Base-by-base conservation (phyloP, 2,329 filamentous ascomycete genomes). In the Sporothrix protearum region DNA sequence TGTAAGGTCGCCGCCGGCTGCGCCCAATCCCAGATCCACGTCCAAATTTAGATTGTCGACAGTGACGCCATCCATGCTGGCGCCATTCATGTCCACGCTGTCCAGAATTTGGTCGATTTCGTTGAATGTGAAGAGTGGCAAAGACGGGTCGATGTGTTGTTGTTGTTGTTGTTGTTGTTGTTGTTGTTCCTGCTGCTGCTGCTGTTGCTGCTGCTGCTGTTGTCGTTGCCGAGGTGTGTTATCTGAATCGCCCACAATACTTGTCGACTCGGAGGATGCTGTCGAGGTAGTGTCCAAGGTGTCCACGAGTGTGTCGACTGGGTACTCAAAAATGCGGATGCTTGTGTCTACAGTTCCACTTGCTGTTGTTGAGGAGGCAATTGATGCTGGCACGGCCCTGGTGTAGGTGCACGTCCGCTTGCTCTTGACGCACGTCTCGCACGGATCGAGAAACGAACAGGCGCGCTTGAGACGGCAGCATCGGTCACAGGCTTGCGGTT, bases 391-490 rank as follows among this genome's bases (percentile, higher is more conserved):
- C 25, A 33, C 63, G 12, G 42, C 28, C 45, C 67, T 51, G 3
- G 47, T 69, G 53, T 69, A 69, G 7, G 51, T 59, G 25, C 67
- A 69, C 5, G 67, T 47, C 14, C 47, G 30, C 49, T 59, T 45
- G 67, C 67, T 69, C 30, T 33, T 51, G 51, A 55, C 49, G 10
- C 67, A 69, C n/a, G 67, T 69, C 51, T 45, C 51, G 25, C 67
- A 69, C 14, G 67, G 67, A 8, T 59, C 51, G 7, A 51, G 39
- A n/a, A 55, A 69, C 1, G 67, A 59, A 25, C 67, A 69, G 22
- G 67, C 67, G n/a, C 67, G 49, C 51, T 69, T 69, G 36, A 69
- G 67, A 14, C 67, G 67, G 36, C 67, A 69, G 67, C 67, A 69
- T 8, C 67, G 67, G 36, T 69, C 67, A 51, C 67, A 69, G 22